Conservation (phyloP, 2,329 filamentous ascomycete genomes). For the Scedosporium dehoogii region DNA sequence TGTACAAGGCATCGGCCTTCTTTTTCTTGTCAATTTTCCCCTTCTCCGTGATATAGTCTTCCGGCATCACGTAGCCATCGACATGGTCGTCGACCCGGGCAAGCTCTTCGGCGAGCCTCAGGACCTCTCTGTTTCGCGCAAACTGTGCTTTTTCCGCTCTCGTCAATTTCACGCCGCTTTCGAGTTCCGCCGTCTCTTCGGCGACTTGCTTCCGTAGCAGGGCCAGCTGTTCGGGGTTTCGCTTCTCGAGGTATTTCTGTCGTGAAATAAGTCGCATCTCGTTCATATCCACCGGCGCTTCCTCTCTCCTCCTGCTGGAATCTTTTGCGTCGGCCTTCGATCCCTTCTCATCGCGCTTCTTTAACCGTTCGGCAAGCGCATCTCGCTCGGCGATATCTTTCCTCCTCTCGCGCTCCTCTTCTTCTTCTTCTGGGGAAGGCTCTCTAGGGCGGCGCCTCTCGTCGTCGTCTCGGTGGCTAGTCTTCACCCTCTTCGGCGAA, state of each 20-base stretch:
- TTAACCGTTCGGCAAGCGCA: conserved; percentile 68
- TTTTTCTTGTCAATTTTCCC: conserved; percentile 79
- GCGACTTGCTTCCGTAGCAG: conserved; percentile 83
- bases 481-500: conserved; percentile 59
- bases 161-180: conserved; percentile 64
- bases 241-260: conserved; percentile 88
- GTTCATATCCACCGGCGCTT: conserved; percentile 40
- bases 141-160: conserved; percentile 80
- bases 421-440: conserved; percentile 10
- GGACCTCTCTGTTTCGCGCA: conserved; percentile 72
- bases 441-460: neutral
- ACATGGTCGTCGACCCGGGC: conserved; percentile 81
- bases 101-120: conserved; percentile 75
- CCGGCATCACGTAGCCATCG: conserved; percentile 86
- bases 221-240: conserved; percentile 75
- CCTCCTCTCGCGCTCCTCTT: conserved; percentile 46
- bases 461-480: conserved; percentile 42
- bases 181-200: conserved; percentile 75
- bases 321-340: conserved; percentile 56
- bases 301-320: conserved; percentile 34
- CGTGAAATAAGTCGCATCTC: conserved; percentile 76
- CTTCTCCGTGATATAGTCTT: conserved; percentile 91
- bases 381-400: conserved; percentile 67
- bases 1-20: conserved; percentile 85
- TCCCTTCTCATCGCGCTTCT: conserved; percentile 51